Base-by-base conservation (phyloP, 179 eudicot species). In the Corrigiola litoralis region DNA sequence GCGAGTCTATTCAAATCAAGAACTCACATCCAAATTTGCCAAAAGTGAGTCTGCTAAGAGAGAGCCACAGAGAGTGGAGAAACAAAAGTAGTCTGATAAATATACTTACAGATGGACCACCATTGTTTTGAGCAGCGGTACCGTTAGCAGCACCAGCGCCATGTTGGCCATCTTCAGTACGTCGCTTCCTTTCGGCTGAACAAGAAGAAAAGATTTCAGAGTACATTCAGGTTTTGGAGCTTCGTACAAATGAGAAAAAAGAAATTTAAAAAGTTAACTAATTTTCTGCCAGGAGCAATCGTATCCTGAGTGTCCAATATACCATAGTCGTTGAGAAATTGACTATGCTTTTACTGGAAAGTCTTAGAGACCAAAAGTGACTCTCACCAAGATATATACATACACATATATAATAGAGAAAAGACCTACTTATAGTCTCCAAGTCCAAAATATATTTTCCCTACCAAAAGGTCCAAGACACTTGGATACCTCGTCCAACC, bases 151-250 rank as follows among this genome's bases (percentile, higher is more conserved):
- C 63, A 51, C 74, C 63, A 47, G 69, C 65, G 52, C 72, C n/a
- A 38, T 68, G 94, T 61, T 73, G 84, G 51, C 75, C 53, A 44
- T 80, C 97, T 57, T 88, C 90, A 17, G 77, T 51, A 16, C 70
- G 85, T 53, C 72, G 84, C 77, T 82, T 91, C 74, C 44, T 84
- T 58, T 89, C 97, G 74, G 84, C 96, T 91, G 84, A 23, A 70
- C 17, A 76, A 20, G 52, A 23, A 65, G n/a, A 36, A 54, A 38
- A 12, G 21, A 36, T 31, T 36, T 52, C 46, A 63, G 42, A 72
- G 7, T 17, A 61, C 28, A 48, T 18, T 53, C 49, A 51, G 47
- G 21, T 17, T 11, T 54, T 40, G 12, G 29, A 32, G 37, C 6
- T 18, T 36, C 33, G 41, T 50, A 5, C 42, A 51, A 16, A 11